phyloP scores from a whole-genome alignment of 257 asterid species.

The Voacanga thouarsii region DNA sequence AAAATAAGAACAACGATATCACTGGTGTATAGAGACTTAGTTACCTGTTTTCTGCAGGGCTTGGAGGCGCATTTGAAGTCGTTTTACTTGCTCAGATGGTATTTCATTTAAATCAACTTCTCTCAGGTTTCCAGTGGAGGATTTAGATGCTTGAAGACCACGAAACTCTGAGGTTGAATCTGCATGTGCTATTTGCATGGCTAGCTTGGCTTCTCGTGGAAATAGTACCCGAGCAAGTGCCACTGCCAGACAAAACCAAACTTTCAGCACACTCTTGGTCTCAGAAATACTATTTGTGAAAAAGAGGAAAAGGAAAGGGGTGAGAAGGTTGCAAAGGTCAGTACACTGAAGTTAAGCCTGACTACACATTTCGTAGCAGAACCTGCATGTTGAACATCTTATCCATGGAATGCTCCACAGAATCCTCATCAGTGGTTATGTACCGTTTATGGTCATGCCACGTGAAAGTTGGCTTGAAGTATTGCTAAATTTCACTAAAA shows the following conservation, averaged over 20 bases:
- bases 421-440: background rate
- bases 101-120: constrained; percentile 70
- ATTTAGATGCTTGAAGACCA: constrained; percentile 61
- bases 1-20: background rate
- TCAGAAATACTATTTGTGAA: background rate
- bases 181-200: constrained; percentile 80
- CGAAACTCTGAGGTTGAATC: constrained; percentile 63
- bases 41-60: constrained; percentile 85
- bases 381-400: background rate
- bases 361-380: background rate
- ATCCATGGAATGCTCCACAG: background rate
- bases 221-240: constrained; percentile 82
- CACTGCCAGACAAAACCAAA: constrained; percentile 39
- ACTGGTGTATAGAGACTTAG: background rate
- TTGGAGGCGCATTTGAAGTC: constrained; percentile 56
- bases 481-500: background rate
- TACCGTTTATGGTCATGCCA: background rate
- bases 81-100: constrained; percentile 75
- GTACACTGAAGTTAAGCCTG: background rate
- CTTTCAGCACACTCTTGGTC: background rate
- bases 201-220: constrained; percentile 75
- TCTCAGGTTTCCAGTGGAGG: constrained; percentile 37
- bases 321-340: background rate
- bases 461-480: background rate
- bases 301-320: background rate